A percentile compares a stretch with the other conserved stretches of the same genome.
Evolutionary conservation across 2,329 filamentous ascomycete genomes (phyloP).

Genomic region (Verticillium longisporum): DNA sequence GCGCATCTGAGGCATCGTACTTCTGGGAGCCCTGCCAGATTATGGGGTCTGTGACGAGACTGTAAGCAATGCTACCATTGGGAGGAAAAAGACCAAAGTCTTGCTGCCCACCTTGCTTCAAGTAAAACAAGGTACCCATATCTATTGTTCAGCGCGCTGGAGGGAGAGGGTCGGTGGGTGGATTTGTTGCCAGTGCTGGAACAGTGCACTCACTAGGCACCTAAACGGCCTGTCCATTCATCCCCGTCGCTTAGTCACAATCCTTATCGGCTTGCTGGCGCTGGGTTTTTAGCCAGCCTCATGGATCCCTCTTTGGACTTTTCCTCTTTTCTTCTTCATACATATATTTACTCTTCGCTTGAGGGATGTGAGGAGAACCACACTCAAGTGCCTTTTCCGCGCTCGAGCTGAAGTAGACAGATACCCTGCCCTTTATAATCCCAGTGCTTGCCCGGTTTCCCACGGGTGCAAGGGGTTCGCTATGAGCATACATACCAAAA

Average conservation of each 20-base stretch:
- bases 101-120: not conserved
- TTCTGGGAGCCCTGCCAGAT: not conserved
- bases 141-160: not conserved
- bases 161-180: too few relatives aligned
- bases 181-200: too few relatives aligned
- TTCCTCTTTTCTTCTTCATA: conserved; percentile 36
- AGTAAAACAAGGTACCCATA: not conserved
- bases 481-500: conserved; percentile 48
- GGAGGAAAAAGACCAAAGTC: not conserved
- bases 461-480: conserved; percentile 52
- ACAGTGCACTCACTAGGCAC: too few relatives aligned
- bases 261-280: not conserved
- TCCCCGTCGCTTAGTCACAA: not conserved
- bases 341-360: conserved; percentile 38
- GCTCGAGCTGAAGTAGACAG: conserved; percentile 46
- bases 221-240: not conserved
- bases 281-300: conserved; percentile 1
- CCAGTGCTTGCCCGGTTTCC: conserved; percentile 37
- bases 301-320: conserved; percentile 1
- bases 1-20: not conserved
- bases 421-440: conserved; percentile 52
- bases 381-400: conserved; percentile 34
- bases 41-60: not conserved
- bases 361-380: conserved; percentile 27
- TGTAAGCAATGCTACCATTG: not conserved